Evolutionary conservation across 805 yeast species (phyloP).

Genomic region (Kodamaea jinghongensis): DNA sequence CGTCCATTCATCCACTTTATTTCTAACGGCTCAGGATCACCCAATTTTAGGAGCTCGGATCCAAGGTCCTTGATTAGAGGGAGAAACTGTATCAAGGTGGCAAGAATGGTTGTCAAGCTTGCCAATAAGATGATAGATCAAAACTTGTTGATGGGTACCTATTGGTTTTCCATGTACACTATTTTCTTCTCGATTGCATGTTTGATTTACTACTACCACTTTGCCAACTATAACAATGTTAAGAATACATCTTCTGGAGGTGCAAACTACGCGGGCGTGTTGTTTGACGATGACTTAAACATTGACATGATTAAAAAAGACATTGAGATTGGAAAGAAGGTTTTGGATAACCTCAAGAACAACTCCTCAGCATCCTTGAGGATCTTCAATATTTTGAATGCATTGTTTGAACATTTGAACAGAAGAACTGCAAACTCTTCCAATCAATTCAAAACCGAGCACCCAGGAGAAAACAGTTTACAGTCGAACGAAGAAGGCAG

Average conservation of each 20-base stretch:
- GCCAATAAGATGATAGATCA: conserved; percentile 78
- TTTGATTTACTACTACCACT: conserved; percentile 73
- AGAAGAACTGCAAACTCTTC: conserved; percentile 59
- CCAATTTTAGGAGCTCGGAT: conserved; percentile 35
- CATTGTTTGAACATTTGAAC: conserved; percentile 76
- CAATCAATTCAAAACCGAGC: conserved; percentile 11
- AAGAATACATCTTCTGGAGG: conserved; percentile 18
- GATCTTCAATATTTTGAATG: conserved; percentile 75
- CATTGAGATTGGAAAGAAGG: conserved; percentile 78
- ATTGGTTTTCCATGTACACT: conserved; percentile 90
- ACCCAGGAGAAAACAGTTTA: conserved; percentile 4
- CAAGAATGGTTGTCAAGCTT: conserved; percentile 74
- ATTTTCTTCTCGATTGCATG: conserved; percentile 88
- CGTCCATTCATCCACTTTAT: conserved; percentile 87
- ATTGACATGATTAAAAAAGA: conserved; percentile 61
- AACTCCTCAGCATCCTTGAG: conserved; percentile 75
- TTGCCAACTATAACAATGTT: conserved; percentile 33
- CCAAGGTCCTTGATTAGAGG: conserved; percentile 71
- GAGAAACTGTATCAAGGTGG: conserved; percentile 78
- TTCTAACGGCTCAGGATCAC: conserved; percentile 45
- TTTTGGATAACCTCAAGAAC: conserved; percentile 67
- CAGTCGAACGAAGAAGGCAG: conserved; percentile 8
- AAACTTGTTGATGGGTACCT: conserved; percentile 73
- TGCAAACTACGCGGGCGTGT: conserved; percentile 42
- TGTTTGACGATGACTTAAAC: conserved; percentile 45